These are phyloP conservation scores for Thielaviopsis ethacetica DNA, from an alignment of 2,329 filamentous ascomycete species.

Conservation along the genomic window DNA sequence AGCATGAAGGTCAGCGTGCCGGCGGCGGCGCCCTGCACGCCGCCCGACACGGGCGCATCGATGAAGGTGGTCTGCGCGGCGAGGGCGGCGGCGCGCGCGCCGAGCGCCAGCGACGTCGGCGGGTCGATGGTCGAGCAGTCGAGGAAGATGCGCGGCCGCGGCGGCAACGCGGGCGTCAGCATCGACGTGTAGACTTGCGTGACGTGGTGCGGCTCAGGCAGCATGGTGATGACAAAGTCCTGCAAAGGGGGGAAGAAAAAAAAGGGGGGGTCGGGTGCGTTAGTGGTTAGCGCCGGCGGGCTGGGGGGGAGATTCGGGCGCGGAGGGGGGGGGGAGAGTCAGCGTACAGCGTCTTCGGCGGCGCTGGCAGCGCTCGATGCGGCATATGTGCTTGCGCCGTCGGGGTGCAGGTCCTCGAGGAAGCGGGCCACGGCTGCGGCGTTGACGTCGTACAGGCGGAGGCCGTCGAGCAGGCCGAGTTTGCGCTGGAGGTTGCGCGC, in stretches of 20 bases:
- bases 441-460: constrained; percentile 43
- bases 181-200: constrained; percentile 67
- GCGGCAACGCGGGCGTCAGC: constrained; percentile 36
- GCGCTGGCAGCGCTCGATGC: constrained; percentile 25
- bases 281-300: no score
- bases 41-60: constrained; percentile 93
- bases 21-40: constrained; percentile 76
- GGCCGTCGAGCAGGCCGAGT: constrained; percentile 31
- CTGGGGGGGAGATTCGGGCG: no score
- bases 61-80: constrained; percentile 62
- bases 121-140: constrained; percentile 96
- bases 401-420: constrained; percentile 22
- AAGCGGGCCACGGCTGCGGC: constrained; percentile 29
- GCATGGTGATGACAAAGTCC: constrained; percentile 75
- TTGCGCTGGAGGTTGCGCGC: constrained; percentile 44
- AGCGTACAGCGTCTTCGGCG: constrained; percentile 36
- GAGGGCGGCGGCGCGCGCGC: constrained; percentile 46
- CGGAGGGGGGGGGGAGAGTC: no score
- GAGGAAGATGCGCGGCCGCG: constrained; percentile 63
- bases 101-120: constrained; percentile 63
- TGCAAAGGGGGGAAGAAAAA: constrained; percentile 21
- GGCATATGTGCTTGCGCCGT: constrained; percentile 29
- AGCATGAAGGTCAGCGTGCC: constrained; percentile 95
- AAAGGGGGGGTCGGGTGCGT: no score
- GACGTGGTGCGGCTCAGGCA: constrained; percentile 81